Evolutionary conservation across 371 early-diverging fungal species (phyloP).

Genomic region (Fennellomyces sp.): DNA sequence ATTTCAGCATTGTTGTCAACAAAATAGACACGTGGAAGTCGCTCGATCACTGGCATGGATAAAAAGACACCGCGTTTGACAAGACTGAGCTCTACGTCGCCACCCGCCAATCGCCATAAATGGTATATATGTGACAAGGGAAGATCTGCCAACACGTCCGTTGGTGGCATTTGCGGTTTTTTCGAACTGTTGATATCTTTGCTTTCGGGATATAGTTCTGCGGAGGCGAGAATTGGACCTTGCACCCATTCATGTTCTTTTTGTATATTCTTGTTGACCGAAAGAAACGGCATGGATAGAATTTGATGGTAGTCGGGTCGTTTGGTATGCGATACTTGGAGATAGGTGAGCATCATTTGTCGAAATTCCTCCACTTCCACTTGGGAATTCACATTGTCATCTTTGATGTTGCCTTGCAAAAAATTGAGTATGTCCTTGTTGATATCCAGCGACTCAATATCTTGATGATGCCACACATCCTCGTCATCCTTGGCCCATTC

Average conservation of each 20-base stretch:
- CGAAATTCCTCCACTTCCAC: conserved; percentile 23
- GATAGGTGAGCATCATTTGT: conserved; percentile 25
- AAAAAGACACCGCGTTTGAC: conserved; percentile 56
- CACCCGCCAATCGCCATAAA: conserved; percentile 70
- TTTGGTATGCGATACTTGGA: conserved; percentile 18
- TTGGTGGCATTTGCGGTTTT: background rate
- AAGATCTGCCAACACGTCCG: background rate
- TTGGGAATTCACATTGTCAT: background rate
- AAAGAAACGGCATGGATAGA: conserved; percentile 24
- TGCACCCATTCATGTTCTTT: conserved; percentile 26
- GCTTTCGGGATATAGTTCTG: conserved; percentile 32
- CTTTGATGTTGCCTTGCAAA: conserved; percentile 23
- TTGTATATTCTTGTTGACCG: background rate
- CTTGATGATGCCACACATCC: conserved; percentile 35
- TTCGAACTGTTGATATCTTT: conserved; percentile 13
- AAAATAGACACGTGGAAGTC: conserved; percentile 53
- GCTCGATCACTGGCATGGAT: conserved; percentile 64
- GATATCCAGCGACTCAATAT: conserved; percentile 38
- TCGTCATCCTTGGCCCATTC: conserved; percentile 32
- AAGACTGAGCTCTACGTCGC: conserved; percentile 65
- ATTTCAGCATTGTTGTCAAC: conserved; percentile 50
- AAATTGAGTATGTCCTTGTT: conserved; percentile 32
- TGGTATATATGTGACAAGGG: conserved; percentile 60
- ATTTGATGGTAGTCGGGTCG: conserved; percentile 21
- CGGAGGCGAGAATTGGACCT: conserved; percentile 43